Evolutionary conservation across 202 grass and related monocot species (phyloP).

Genomic region (Cymbopogon flexuosus): DNA sequence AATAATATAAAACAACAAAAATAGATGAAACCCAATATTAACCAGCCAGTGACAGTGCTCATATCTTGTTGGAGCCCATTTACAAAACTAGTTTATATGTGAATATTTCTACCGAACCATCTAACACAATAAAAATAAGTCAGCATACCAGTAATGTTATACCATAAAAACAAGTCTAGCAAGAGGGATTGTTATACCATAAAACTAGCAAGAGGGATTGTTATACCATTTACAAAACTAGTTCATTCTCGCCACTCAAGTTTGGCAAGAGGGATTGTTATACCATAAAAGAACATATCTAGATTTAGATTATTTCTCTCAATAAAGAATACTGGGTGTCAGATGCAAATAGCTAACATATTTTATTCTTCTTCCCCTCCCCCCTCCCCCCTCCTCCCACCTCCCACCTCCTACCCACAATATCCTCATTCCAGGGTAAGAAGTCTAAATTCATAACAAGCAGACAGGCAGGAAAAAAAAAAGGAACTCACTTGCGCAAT

Average conservation of each 20-base stretch:
- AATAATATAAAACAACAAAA: conserved; percentile 3
- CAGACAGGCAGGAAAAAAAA: background rate
- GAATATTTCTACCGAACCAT: background rate
- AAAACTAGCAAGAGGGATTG: too few species aligned
- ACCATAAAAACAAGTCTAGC: too few species aligned
- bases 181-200: too few species aligned
- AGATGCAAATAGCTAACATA: background rate
- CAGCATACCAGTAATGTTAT: background rate
- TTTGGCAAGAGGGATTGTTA: background rate
- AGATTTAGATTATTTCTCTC: background rate
- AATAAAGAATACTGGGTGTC: background rate
- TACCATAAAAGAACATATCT: background rate
- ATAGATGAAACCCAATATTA: conserved; percentile 9
- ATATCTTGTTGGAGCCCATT: conserved; percentile 1
- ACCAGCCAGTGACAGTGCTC: background rate
- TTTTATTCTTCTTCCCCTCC: background rate
- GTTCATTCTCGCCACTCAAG: background rate
- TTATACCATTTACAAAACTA: too few species aligned
- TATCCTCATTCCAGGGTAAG: background rate
- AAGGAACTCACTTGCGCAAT: conserved; percentile 76
- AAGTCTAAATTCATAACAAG: conserved; percentile 6
- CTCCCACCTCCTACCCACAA: conserved; percentile 54
- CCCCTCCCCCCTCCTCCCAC: too few species aligned
- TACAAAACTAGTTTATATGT: background rate
- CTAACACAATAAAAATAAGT: background rate